Conservation (phyloP, 1,284 basidiomycete genomes). For the Apiotrichum mycotoxinovorans region DNA sequence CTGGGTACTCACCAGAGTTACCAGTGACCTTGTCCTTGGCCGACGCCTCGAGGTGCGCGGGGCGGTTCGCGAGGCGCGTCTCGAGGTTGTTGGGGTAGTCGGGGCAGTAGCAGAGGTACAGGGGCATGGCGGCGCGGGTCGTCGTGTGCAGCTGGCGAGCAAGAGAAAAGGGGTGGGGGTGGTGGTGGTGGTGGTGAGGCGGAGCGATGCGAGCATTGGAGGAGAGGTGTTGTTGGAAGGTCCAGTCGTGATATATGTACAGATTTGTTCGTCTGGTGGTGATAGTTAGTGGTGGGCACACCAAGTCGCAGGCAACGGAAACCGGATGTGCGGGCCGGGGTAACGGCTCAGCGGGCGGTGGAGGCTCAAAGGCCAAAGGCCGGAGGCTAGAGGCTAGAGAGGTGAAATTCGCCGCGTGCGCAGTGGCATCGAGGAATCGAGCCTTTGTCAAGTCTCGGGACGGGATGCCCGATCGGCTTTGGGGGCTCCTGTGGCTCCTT, state of each 20-base stretch:
- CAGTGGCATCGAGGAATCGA: too few relatives aligned
- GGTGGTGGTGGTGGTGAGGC: too few relatives aligned
- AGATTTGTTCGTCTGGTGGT: too few relatives aligned
- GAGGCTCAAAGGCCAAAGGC: too few relatives aligned
- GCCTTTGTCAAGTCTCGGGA: too few relatives aligned
- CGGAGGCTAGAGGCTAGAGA: too few relatives aligned
- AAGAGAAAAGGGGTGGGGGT: background rate
- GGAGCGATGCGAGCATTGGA: background rate
- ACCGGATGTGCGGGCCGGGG: too few relatives aligned
- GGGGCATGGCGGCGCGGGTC: slow-evolving; percentile 26
- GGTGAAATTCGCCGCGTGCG: too few relatives aligned
- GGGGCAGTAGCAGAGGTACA: slow-evolving; percentile 41
- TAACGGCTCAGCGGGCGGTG: too few relatives aligned
- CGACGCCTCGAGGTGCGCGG: slow-evolving; percentile 28
- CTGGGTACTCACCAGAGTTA: slow-evolving; percentile 1
- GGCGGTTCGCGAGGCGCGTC: slow-evolving; percentile 37
- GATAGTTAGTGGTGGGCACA: background rate
- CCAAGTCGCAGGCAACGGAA: background rate
- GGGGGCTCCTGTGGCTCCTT: too few relatives aligned
- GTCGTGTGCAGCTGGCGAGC: slow-evolving; percentile 7
- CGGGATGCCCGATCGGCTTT: too few relatives aligned
- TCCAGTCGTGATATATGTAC: background rate
- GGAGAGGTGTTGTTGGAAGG: background rate
- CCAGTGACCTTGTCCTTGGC: slow-evolving; percentile 21
- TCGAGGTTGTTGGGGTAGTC: slow-evolving; percentile 43